These are phyloP conservation scores for Dillenia suffruticosa DNA, from an alignment of 164 flowering plant species.

Conservation along the genomic window DNA sequence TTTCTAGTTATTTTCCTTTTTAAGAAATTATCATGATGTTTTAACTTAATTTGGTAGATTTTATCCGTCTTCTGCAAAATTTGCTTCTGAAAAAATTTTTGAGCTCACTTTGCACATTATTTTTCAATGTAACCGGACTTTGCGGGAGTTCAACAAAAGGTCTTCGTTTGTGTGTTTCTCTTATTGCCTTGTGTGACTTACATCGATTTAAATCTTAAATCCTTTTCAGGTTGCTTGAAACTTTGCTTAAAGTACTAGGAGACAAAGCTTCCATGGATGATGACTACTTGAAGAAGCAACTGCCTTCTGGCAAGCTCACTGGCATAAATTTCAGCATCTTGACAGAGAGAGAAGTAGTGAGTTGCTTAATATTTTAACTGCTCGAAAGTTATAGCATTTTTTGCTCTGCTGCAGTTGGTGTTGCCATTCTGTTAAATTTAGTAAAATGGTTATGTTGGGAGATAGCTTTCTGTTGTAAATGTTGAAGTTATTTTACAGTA, in stretches of 20 bases:
- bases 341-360: constrained; percentile 51
- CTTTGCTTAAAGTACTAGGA: background rate
- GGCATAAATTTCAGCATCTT: constrained; percentile 42
- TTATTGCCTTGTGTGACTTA: no score
- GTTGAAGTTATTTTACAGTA: background rate
- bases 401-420: background rate
- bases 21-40: no score
- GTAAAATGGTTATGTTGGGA: background rate
- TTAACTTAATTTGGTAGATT: no score
- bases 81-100: no score
- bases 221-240: no score
- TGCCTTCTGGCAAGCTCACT: constrained; percentile 40
- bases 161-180: no score
- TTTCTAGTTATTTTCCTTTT: no score
- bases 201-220: no score
- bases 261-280: constrained; percentile 32
- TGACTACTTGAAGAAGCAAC: constrained; percentile 25
- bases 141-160: no score
- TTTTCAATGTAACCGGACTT: no score
- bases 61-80: no score
- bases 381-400: background rate
- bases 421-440: background rate
- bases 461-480: background rate
- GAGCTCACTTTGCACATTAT: no score
- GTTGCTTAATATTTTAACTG: constrained; percentile 10